Evolutionary conservation across 2,329 filamentous ascomycete species (phyloP).

Genomic region (Ceratocystis huliohia): DNA sequence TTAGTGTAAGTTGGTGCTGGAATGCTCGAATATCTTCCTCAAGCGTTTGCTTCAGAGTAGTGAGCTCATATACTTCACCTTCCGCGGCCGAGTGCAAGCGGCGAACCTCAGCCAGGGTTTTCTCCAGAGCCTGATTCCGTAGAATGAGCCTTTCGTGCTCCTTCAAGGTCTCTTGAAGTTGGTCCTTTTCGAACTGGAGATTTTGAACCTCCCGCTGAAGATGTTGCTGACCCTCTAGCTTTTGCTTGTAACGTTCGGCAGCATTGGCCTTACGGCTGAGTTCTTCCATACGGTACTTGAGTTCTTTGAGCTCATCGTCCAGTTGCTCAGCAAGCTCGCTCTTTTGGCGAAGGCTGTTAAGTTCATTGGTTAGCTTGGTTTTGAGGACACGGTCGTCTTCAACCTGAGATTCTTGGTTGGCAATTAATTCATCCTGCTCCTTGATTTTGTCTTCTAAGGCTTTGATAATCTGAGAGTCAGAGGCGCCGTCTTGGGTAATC

Average conservation of each 20-base stretch:
- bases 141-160: conserved; percentile 29
- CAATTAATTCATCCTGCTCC: conserved; percentile 60
- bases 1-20: conserved; percentile 36
- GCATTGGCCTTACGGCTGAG: conserved; percentile 51
- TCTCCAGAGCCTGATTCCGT: conserved; percentile 29
- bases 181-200: conserved; percentile 42
- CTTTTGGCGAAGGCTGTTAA: conserved; percentile 35
- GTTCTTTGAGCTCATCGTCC: conserved; percentile 47
- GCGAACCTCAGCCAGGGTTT: conserved; percentile 29
- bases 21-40: conserved; percentile 35
- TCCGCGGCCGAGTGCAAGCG: conserved; percentile 20
- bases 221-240: conserved; percentile 43
- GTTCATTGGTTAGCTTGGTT: conserved; percentile 37
- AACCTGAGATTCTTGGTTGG: conserved; percentile 53
- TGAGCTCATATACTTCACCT: conserved; percentile 25
- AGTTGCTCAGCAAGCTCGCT: conserved; percentile 39
- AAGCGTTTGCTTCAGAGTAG: conserved; percentile 35
- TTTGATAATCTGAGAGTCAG: conserved; percentile 40
- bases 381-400: conserved; percentile 39
- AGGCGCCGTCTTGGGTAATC: conserved; percentile 40
- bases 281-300: conserved; percentile 46
- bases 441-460: conserved; percentile 45
- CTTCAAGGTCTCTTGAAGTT: conserved; percentile 37
- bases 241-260: conserved; percentile 49
- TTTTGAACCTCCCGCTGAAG: conserved; percentile 44